Conservation (phyloP, 768 basidiomycete genomes). For the Russula compacta region DNA sequence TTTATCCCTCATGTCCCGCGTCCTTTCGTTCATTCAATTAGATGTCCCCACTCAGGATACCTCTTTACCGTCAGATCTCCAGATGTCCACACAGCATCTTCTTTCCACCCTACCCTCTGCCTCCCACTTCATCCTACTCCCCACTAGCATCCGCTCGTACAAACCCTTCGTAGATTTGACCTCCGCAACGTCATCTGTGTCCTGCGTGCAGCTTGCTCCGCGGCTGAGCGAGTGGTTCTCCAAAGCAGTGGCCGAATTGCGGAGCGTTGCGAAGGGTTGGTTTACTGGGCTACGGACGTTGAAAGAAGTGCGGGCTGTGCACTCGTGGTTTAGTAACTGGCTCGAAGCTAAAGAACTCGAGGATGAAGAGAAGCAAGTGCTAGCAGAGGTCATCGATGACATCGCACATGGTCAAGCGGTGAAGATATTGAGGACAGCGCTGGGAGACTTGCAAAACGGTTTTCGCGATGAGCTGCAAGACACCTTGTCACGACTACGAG, state of each 20-base stretch:
- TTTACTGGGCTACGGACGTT: constrained; percentile 48
- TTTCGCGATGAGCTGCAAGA: constrained; percentile 38
- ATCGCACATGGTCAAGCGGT: constrained; percentile 45
- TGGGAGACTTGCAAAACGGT: constrained; percentile 36
- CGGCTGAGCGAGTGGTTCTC: constrained; percentile 59
- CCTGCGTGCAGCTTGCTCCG: constrained; percentile 34
- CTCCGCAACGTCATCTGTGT: constrained; percentile 46
- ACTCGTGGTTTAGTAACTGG: constrained; percentile 43
- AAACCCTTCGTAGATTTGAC: constrained; percentile 76
- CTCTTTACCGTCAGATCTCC: constrained; percentile 41
- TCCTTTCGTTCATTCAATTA: constrained; percentile 56
- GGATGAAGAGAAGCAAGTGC: constrained; percentile 35
- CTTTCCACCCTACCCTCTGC: constrained; percentile 73
- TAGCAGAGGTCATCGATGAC: constrained; percentile 43
- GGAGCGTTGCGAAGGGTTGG: constrained; percentile 43
- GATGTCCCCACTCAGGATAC: constrained; percentile 29
- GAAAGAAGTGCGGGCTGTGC: constrained; percentile 64
- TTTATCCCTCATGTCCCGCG: constrained; percentile 42
- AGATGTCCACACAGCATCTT: constrained; percentile 57
- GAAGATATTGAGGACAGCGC: constrained; percentile 47
- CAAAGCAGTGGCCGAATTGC: constrained; percentile 39
- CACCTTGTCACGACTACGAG: constrained; percentile 30
- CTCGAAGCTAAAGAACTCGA: constrained; percentile 35
- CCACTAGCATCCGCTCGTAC: constrained; percentile 60
- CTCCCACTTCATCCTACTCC: constrained; percentile 71